These are phyloP conservation scores for Diaporthe capsici DNA, from an alignment of 2,329 filamentous ascomycete species.

Conservation along the genomic window DNA sequence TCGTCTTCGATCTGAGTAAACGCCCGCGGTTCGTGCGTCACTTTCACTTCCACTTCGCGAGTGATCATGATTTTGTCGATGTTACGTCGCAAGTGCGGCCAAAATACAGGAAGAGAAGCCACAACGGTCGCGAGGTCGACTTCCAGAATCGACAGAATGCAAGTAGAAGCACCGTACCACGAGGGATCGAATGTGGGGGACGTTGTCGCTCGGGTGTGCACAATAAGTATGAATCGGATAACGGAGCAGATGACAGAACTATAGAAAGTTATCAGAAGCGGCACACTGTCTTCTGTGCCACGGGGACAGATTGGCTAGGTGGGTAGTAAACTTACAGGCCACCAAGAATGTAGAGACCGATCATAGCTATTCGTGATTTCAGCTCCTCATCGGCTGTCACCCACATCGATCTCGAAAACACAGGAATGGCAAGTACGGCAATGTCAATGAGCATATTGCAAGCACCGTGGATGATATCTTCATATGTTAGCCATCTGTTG, in stretches of 20 bases:
- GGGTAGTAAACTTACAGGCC: slow-evolving; percentile 40
- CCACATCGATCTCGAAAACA: slow-evolving; percentile 39
- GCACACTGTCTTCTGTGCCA: neutral
- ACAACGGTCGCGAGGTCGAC: slow-evolving; percentile 47
- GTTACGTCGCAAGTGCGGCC: slow-evolving; percentile 47
- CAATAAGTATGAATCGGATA: slow-evolving; percentile 45
- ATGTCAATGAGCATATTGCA: slow-evolving; percentile 39
- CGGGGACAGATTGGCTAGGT: neutral
- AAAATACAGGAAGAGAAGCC: slow-evolving; percentile 49
- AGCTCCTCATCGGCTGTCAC: slow-evolving; percentile 23
- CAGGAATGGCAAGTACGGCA: slow-evolving; percentile 34
- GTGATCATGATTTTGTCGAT: slow-evolving; percentile 48
- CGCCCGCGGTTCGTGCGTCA: slow-evolving; percentile 34
- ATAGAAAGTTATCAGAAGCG: neutral
- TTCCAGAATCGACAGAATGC: slow-evolving; percentile 48
- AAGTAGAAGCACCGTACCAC: slow-evolving; percentile 47
- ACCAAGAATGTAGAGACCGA: slow-evolving; percentile 33
- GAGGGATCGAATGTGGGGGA: slow-evolving; percentile 45
- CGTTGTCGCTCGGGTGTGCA: slow-evolving; percentile 42
- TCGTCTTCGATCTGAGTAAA: slow-evolving; percentile 37
- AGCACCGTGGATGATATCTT: slow-evolving; percentile 34
- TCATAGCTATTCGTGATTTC: slow-evolving; percentile 35
- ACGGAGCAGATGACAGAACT: slow-evolving; percentile 46
- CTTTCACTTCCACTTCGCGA: slow-evolving; percentile 46
- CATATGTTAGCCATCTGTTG: neutral